These are phyloP conservation scores for Aspergillus piperis DNA, from an alignment of 2,329 filamentous ascomycete genomes.

Conservation along the genomic window DNA sequence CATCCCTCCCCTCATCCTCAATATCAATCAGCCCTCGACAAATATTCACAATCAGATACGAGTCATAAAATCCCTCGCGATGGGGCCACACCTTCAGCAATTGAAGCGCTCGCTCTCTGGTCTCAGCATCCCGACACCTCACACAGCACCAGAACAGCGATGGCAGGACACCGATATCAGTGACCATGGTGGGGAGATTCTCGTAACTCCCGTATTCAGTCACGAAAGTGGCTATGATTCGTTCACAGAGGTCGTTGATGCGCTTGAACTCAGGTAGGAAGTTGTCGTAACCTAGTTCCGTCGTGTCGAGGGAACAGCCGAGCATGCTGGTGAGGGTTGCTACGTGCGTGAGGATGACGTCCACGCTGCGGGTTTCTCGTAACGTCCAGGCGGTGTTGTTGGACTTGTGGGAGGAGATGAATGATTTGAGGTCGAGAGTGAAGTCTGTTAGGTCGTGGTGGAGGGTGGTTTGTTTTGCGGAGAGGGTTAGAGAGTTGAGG, in stretches of 20 bases:
- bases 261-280: background rate
- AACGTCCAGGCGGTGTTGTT: background rate
- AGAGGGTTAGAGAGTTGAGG: background rate
- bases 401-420: background rate
- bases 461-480: background rate
- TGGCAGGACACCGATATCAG: background rate
- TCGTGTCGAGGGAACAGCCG: background rate
- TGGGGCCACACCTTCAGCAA: background rate
- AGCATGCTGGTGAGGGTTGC: background rate
- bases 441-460: background rate
- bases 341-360: background rate
- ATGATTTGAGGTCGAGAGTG: background rate
- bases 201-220: background rate
- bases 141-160: background rate
- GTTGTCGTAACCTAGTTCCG: background rate
- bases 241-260: background rate
- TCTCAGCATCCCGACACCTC: background rate
- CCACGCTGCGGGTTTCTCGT: background rate
- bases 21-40: conserved; percentile 14
- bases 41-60: background rate
- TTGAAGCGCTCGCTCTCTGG: background rate
- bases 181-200: background rate
- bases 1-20: conserved; percentile 11
- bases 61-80: background rate
- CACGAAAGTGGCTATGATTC: background rate